Base-by-base conservation (phyloP, 805 yeast species). In the Saccharomycopsis vini region DNA sequence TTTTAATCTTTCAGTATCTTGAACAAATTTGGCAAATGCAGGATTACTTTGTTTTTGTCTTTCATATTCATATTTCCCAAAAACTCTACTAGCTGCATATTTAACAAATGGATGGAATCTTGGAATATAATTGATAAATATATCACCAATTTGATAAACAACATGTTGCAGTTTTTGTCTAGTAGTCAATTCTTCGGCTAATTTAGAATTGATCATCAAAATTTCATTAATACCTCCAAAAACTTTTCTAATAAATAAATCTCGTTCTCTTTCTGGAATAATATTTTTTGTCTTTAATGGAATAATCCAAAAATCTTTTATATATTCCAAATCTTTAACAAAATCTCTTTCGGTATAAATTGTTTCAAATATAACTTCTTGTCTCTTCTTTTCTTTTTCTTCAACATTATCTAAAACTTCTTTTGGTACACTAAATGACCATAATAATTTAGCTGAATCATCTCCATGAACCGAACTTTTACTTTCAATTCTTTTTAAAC, bases 21-120 rank as follows among this genome's bases (percentile, higher is more conserved):
- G 95, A 45, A 90, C 85, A 61, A 92, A 92, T 56, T 92, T 69
- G n/a, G 95, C 89, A 67, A 92, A 90, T 49, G 83, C 75, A 39
- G 95, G 81, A 62, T 92, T 92, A 24, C 83, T 84, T 40, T 87
- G 79, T 61, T 88, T 85, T 59, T 90, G 97, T 39, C 96, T 72
- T 63, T 92, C 97, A 62, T 87, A 86, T 61, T 90, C 95, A 60
- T 87, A 88, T 61, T 88, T 87, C 4, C 97, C 97, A 66, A 87
- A 88, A 39, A 90, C 86, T 60, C 92, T 90, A 43, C 90, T 88
- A 13, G 96, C 96, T 46, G 95, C 95, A 61, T 92, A 92, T 36
- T 81, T 75, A 33, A 92, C 81, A 62, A 90, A 92, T 3, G 97
- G 95, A 51, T 89, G 95, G 61, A 92, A 89, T 46, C 75, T 75